Evolutionary conservation across 306 rosid species (phyloP).

Genomic region (Crotalaria pallida): DNA sequence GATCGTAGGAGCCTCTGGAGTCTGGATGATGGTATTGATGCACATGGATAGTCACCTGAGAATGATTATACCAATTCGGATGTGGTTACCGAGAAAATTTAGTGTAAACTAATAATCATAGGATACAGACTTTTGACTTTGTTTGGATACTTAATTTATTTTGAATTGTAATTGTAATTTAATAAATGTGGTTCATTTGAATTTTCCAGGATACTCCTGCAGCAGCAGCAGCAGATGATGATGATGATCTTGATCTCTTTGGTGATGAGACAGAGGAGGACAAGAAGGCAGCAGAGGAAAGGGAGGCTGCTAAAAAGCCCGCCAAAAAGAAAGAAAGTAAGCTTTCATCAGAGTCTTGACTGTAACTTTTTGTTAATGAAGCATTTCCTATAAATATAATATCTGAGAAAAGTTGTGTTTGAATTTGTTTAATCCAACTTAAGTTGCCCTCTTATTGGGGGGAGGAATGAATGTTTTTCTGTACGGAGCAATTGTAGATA

Average conservation of each 20-base stretch:
- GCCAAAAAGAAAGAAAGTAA: slow-evolving; percentile 91
- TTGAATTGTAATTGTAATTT: neutral
- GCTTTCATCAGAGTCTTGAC: neutral
- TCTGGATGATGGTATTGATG: too few species aligned
- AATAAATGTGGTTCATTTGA: neutral
- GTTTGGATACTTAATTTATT: neutral
- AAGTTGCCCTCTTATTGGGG: neutral
- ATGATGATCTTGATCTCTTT: slow-evolving; percentile 79
- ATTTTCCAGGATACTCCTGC: slow-evolving; percentile 50
- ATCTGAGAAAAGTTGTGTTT: neutral
- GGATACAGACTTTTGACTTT: neutral
- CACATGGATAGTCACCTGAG: too few species aligned
- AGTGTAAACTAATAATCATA: neutral
- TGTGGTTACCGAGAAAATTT: neutral
- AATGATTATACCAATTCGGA: neutral
- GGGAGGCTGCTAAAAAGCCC: slow-evolving; percentile 74
- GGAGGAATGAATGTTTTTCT: neutral
- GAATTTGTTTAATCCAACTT: neutral
- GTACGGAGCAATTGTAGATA: neutral
- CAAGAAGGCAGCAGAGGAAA: slow-evolving; percentile 77
- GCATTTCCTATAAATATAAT: neutral
- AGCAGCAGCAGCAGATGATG: slow-evolving; percentile 52
- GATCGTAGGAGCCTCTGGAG: too few species aligned
- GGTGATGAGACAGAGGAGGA: slow-evolving; percentile 95
- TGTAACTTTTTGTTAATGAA: neutral